Conservation (phyloP, 805 yeast genomes). For the Cyberlindnera euphorbiiphila region DNA sequence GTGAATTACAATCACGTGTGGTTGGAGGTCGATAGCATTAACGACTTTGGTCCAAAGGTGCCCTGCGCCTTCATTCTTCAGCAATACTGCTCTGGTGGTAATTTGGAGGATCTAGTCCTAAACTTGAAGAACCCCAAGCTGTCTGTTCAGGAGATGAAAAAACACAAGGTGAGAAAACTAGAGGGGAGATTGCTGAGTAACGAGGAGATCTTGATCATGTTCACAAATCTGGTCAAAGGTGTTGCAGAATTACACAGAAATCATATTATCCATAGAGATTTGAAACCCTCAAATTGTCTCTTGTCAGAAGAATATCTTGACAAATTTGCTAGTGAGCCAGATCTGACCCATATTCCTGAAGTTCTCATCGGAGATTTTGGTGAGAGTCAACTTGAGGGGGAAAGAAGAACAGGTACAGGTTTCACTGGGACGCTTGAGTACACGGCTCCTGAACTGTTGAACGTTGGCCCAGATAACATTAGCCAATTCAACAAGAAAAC, state of each 20-base stretch:
- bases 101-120: constrained; percentile 62
- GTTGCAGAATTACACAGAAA: constrained; percentile 66
- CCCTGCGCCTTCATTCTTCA: constrained; percentile 80
- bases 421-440: constrained; percentile 86
- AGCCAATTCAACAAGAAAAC: constrained; percentile 62
- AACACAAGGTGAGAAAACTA: constrained; percentile 26
- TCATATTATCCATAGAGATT: constrained; percentile 82
- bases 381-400: constrained; percentile 76
- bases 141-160: constrained; percentile 36
- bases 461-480: constrained; percentile 6
- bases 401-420: constrained; percentile 64
- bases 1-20: constrained; percentile 89
- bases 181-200: constrained; percentile 40
- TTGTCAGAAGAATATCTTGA: constrained; percentile 33
- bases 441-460: constrained; percentile 68
- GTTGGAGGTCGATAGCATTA: constrained; percentile 63
- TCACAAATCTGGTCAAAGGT: constrained; percentile 66
- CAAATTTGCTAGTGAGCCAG: constrained; percentile 12
- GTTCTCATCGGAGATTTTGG: constrained; percentile 86
- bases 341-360: constrained; percentile 45
- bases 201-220: constrained; percentile 63
- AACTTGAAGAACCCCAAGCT: constrained; percentile 35
- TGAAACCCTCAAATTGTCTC: constrained; percentile 86
- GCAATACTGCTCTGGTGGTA: constrained; percentile 88
- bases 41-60: constrained; percentile 49